A percentile compares a stretch with the other conserved stretches of the same genome.
Evolutionary conservation across 306 rosid genomes (phyloP).

Genomic region (Begonia masoniana): DNA sequence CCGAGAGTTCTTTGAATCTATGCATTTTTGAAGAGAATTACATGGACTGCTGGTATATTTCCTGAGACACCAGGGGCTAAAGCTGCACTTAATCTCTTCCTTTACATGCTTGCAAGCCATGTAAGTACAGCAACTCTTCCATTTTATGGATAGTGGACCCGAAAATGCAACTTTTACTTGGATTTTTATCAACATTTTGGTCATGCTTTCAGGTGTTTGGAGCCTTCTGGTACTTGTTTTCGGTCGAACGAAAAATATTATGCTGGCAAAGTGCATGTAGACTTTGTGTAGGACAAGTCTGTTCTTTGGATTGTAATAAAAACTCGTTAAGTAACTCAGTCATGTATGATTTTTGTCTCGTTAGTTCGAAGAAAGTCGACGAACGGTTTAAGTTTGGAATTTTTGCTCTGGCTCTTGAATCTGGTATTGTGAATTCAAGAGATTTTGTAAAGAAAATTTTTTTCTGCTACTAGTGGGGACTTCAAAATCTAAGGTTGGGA

Average conservation of each 20-base stretch:
- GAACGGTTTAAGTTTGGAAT: slow-evolving; percentile 1
- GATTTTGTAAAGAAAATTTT: neutral
- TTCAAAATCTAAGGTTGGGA: slow-evolving; percentile 2
- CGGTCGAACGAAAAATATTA: neutral
- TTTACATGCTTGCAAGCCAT: slow-evolving; percentile 16
- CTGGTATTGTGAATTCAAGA: neutral
- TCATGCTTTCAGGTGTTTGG: neutral
- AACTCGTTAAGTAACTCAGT: neutral
- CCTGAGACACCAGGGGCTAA: slow-evolving; percentile 10
- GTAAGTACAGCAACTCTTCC: neutral
- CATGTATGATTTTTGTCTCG: neutral
- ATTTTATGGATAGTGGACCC: neutral
- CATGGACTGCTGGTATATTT: slow-evolving; percentile 1
- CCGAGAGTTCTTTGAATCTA: slow-evolving; percentile 10
- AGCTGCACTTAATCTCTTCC: slow-evolving; percentile 13
- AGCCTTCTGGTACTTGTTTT: slow-evolving; percentile 2
- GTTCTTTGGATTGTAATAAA: neutral
- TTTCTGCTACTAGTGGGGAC: slow-evolving; percentile 4
- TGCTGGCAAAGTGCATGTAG: neutral
- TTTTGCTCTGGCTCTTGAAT: neutral
- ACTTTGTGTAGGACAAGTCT: neutral
- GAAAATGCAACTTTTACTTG: neutral
- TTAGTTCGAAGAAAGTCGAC: neutral
- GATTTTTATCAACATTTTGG: neutral
- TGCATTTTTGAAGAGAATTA: slow-evolving; percentile 1